phyloP scores from a whole-genome alignment of 768 basidiomycete genomes.

The Tulasnella sp. region DNA sequence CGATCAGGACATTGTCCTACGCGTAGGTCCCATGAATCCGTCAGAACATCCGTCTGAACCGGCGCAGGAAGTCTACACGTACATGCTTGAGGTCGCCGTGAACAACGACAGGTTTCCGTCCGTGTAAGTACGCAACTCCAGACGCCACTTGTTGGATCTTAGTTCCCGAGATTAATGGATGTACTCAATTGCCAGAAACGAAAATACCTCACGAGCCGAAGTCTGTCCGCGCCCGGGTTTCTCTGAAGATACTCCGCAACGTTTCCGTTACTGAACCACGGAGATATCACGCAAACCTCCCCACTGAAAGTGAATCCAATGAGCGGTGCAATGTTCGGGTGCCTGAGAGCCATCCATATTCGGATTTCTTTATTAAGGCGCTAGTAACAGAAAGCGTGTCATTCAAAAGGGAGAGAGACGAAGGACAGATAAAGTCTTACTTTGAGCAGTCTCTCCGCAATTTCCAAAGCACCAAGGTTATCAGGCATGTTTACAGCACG shows the following conservation, averaged over 20 bases:
- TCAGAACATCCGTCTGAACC: neutral
- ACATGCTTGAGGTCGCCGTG: conserved; percentile 2
- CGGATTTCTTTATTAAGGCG: neutral
- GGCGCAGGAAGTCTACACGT: neutral
- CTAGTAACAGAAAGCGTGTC: neutral
- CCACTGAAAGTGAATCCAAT: neutral
- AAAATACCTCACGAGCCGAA: neutral
- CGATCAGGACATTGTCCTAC: conserved; percentile 9
- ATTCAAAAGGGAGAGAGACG: neutral
- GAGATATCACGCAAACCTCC: neutral
- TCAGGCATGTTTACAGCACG: neutral
- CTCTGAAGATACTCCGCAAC: neutral
- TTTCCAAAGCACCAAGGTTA: neutral
- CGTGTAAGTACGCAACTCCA: neutral
- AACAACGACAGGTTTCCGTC: neutral
- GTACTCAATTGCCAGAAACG: neutral
- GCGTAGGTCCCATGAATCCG: neutral
- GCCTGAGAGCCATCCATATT: neutral
- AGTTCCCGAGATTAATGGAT: no score
- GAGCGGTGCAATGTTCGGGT: neutral
- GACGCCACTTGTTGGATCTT: conserved; percentile 2
- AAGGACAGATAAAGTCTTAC: neutral
- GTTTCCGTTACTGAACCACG: neutral
- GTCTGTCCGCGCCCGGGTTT: neutral
- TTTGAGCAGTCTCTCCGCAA: neutral